Conservation (phyloP, 345 rosid genomes). For the Salix arbutifolia region DNA sequence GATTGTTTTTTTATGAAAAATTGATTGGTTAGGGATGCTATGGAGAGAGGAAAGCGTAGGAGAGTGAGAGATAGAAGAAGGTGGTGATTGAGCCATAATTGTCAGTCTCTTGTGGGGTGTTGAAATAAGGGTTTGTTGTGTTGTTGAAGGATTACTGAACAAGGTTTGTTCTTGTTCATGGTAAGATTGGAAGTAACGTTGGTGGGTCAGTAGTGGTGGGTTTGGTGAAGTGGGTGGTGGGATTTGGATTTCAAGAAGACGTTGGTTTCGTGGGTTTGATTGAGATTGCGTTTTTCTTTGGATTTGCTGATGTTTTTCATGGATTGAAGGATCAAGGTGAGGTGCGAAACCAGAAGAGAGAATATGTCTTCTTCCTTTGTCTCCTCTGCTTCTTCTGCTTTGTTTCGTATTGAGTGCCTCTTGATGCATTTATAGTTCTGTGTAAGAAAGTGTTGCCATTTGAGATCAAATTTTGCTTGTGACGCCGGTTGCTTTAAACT, state of each 20-base stretch:
- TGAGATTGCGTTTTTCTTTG: background rate
- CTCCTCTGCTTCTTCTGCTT: background rate
- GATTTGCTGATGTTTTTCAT: background rate
- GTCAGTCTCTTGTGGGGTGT: conserved; percentile 48
- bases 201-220: conserved; percentile 12
- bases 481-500: background rate
- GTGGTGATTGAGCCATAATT: conserved; percentile 29
- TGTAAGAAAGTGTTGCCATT: background rate
- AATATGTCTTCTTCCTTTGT: background rate
- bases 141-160: conserved; percentile 14
- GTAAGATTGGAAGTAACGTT: conserved; percentile 7
- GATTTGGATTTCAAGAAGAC: conserved; percentile 42
- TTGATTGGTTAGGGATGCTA: background rate
- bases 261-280: background rate
- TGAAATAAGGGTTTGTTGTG: conserved; percentile 24
- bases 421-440: conserved; percentile 30
- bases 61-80: conserved; percentile 24
- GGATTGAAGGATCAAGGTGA: background rate
- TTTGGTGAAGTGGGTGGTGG: conserved; percentile 26
- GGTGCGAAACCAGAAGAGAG: conserved; percentile 11
- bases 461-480: background rate
- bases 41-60: conserved; percentile 36
- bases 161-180: conserved; percentile 24
- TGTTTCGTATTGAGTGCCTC: conserved; percentile 19
- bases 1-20: background rate